phyloP scores from a whole-genome alignment of 768 basidiomycete species.

The Candolleomyces aberdarensis region DNA sequence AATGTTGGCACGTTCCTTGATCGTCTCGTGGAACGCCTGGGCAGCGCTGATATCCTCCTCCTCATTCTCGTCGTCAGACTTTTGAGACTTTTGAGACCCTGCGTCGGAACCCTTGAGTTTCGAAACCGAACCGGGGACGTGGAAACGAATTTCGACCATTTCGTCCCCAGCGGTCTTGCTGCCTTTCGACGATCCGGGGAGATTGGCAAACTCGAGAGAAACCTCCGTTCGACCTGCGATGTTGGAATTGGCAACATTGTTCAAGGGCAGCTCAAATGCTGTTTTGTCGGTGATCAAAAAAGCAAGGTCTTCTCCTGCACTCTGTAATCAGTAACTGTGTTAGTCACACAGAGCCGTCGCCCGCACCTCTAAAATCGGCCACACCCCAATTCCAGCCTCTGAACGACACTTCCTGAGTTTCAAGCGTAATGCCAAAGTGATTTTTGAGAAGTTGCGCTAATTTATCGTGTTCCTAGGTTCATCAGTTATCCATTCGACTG shows the following conservation, averaged over 20 bases:
- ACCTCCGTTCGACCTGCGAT: constrained; percentile 97
- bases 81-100: constrained; percentile 69
- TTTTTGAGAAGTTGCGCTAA: constrained; percentile 79
- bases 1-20: constrained; percentile 96
- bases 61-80: constrained; percentile 70
- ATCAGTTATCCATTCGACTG: not conserved
- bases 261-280: constrained; percentile 86
- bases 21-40: constrained; percentile 92
- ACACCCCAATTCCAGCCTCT: constrained; percentile 99
- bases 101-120: constrained; percentile 65
- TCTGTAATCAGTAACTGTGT: constrained; percentile 1
- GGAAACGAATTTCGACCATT: constrained; percentile 94
- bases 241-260: constrained; percentile 91
- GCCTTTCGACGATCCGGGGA: constrained; percentile 39
- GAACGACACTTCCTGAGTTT: constrained; percentile 81
- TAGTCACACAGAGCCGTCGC: not conserved
- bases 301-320: constrained; percentile 81
- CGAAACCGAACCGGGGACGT: constrained; percentile 79
- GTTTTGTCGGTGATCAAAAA: constrained; percentile 88
- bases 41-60: constrained; percentile 86
- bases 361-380: constrained; percentile 86
- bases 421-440: constrained; percentile 82
- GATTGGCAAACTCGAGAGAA: constrained; percentile 86
- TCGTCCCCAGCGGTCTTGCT: constrained; percentile 61
- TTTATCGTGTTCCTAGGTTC: constrained; percentile 83